A percentile compares a stretch with the other conserved stretches of the same genome.
Conservation (phyloP, 2,329 filamentous ascomycete genomes). For the Penicillium sp. region DNA sequence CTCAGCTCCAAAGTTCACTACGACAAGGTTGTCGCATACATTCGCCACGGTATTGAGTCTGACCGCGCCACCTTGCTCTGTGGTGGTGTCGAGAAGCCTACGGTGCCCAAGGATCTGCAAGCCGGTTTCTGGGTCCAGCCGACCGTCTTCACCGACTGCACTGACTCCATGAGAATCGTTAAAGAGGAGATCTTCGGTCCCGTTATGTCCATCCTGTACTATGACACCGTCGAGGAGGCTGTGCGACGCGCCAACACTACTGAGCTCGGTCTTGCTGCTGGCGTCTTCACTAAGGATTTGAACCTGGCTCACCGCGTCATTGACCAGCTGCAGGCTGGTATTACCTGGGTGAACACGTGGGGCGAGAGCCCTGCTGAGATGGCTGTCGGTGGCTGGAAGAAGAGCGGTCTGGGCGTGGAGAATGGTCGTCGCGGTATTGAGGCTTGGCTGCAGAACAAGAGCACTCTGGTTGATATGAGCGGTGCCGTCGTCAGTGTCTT, state of each 20-base stretch:
- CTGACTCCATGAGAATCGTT: conserved; percentile 68
- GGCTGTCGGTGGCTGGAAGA: conserved; percentile 86
- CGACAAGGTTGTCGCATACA: conserved; percentile 70
- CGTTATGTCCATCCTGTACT: conserved; percentile 71
- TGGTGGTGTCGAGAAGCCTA: conserved; percentile 58
- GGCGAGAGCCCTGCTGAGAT: conserved; percentile 87
- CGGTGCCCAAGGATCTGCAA: conserved; percentile 43
- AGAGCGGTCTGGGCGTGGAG: conserved; percentile 78
- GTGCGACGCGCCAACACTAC: conserved; percentile 67
- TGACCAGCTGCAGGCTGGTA: conserved; percentile 65
- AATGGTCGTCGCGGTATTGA: conserved; percentile 72
- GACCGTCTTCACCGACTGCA: conserved; percentile 79
- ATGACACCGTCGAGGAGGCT: conserved; percentile 61
- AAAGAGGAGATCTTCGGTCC: conserved; percentile 82
- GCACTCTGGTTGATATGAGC: conserved; percentile 74
- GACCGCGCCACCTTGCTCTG: conserved; percentile 67
- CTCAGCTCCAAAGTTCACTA: conserved; percentile 65
- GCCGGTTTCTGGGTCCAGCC: conserved; percentile 76
- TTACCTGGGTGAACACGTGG: conserved; percentile 90
- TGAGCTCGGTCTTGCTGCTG: conserved; percentile 68
- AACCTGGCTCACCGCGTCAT: conserved; percentile 65
- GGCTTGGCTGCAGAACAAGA: conserved; percentile 79
- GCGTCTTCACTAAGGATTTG: conserved; percentile 70
- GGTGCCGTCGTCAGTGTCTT: conserved; percentile 64
- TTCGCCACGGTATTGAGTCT: conserved; percentile 61